phyloP scores from a whole-genome alignment of 108 stramenopile genomes.

The Pseudonitzschia multiseries region DNA sequence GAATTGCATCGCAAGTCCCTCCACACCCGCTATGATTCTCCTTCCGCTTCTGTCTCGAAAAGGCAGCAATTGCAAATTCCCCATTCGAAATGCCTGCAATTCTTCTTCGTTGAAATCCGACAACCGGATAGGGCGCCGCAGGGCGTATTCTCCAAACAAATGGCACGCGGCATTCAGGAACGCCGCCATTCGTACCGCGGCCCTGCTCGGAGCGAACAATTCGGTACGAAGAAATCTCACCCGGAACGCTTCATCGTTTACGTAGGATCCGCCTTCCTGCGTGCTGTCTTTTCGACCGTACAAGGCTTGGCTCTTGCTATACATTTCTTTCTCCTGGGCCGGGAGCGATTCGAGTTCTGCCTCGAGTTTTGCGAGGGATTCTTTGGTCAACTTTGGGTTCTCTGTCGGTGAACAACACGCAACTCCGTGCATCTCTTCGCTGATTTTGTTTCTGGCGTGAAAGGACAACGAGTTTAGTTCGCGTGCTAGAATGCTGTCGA shows the following conservation, averaged over 20 bases:
- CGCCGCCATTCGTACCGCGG: conserved; percentile 17
- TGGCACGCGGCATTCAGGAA: background rate
- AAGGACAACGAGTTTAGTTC: conserved; percentile 6
- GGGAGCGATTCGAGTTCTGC: background rate
- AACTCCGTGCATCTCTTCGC: conserved; percentile 14
- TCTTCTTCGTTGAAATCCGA: conserved; percentile 11
- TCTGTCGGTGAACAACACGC: conserved; percentile 1
- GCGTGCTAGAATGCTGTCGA: conserved; percentile 9
- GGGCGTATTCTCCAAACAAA: conserved; percentile 13
- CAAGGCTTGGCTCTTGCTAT: background rate
- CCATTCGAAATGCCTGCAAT: background rate
- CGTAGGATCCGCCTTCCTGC: conserved; percentile 13
- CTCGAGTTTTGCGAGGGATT: conserved; percentile 5
- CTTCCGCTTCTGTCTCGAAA: conserved; percentile 17
- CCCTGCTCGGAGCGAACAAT: conserved; percentile 14
- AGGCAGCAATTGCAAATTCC: conserved; percentile 13
- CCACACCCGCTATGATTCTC: conserved; percentile 8
- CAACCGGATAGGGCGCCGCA: conserved; percentile 12
- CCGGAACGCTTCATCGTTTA: conserved; percentile 27
- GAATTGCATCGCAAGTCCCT: conserved; percentile 14
- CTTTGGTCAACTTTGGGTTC: background rate
- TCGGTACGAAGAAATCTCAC: conserved; percentile 36
- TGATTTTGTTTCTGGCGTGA: conserved; percentile 3
- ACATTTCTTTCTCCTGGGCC: background rate
- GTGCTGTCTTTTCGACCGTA: background rate